These are phyloP conservation scores for Suillus luteus DNA, from an alignment of 768 basidiomycete species.

Conservation along the genomic window DNA sequence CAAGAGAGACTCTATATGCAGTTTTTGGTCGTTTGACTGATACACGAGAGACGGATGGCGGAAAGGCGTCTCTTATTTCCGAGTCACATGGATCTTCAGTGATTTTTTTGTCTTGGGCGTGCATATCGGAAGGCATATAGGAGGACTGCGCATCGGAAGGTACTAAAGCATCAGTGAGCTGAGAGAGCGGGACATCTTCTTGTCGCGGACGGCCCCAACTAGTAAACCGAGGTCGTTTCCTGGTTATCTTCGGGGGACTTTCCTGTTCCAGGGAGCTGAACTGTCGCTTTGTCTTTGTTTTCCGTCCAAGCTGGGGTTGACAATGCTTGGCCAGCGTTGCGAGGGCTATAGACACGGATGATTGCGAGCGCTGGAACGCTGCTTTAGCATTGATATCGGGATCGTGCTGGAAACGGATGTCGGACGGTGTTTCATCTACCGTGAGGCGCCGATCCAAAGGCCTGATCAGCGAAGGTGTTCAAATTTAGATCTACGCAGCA, in stretches of 20 bases:
- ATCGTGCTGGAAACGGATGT: too few relatives aligned
- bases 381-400: background rate
- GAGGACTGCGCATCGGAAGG: background rate
- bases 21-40: background rate
- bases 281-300: constrained; percentile 5
- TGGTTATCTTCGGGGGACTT: background rate
- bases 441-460: background rate
- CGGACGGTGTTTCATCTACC: background rate
- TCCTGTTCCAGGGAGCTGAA: background rate
- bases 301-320: background rate
- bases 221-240: background rate
- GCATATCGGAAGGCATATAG: background rate
- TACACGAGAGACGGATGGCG: background rate
- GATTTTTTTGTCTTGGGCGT: background rate
- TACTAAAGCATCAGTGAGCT: constrained; percentile 6
- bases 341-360: background rate
- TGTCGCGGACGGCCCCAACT: constrained; percentile 3
- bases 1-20: background rate
- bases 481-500: background rate
- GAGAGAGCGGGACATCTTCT: background rate
- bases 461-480: constrained; percentile 1
- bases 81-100: too few relatives aligned
- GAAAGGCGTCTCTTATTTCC: too few relatives aligned
- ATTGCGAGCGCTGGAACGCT: background rate
- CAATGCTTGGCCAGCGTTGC: background rate